Base-by-base conservation (phyloP, 139 green algal species). In the Gonium pectorale region DNA sequence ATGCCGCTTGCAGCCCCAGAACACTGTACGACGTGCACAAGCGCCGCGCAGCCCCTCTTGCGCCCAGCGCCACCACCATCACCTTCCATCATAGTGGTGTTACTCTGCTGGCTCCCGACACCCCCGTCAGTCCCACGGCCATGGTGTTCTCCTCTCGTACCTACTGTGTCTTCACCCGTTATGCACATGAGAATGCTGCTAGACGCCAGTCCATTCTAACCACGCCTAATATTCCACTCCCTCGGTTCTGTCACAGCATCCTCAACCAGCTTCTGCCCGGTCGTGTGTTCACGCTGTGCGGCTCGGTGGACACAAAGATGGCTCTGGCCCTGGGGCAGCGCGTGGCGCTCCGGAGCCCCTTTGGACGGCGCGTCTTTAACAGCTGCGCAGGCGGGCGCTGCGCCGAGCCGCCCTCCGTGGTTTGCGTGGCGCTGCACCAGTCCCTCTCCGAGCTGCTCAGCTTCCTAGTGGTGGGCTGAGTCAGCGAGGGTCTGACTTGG, bases 301-400 rank as follows among this genome's bases (percentile, higher is more conserved):
- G 72, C 72, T 37, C 52, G 21, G 52, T 80, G 33, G 72, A 80
- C 72, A 80, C 72, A 52, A 80, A 80, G 72, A 80, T 80, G 72
- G 72, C 72, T 1, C 72, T 80, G 21, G 54, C 72, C 21, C 72
- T 80, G 49, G 72, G 72, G 1, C 72, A 80, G 54, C 72, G 72
- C 35, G 27, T 80, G 52, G 33, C 52, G 33, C 72, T 67, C 33
- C 22, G 27, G 35, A 69, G 52, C 33, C 72, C 72, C 72, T 80
- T 68, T 35, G 54, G 35, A 5, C 52, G 72, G 52, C 52, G 72
- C 52, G 72, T 80, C 19, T 40, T 80, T 27, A 80, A 38, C 72
- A 67, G 27, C 4, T 80, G 72, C 52, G 72, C 72, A 5, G 72
- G 72, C 35, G 72, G 52, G 21, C 72, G 72, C 72, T 68, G 52